These are phyloP conservation scores for Dothidotthia symphoricarpi DNA, from an alignment of 2,329 filamentous ascomycete species.

Conservation along the genomic window DNA sequence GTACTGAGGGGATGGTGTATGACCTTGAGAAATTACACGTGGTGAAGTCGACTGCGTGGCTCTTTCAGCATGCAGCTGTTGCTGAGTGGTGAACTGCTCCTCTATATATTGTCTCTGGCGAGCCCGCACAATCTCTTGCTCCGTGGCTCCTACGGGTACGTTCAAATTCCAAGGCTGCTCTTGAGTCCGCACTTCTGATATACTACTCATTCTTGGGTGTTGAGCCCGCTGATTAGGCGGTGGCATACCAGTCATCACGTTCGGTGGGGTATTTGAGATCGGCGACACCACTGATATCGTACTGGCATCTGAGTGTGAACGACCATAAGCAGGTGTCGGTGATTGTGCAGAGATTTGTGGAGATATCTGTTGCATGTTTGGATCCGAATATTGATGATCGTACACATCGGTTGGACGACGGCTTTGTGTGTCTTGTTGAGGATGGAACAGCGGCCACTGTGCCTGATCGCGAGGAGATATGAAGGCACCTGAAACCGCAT, in stretches of 20 bases:
- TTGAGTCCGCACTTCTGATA: conserved; percentile 30
- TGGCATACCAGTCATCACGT: conserved; percentile 11
- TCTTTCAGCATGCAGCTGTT: conserved; percentile 34
- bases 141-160: conserved; percentile 35
- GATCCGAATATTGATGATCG: conserved; percentile 27
- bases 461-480: conserved; percentile 22
- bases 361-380: conserved; percentile 31
- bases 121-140: conserved; percentile 39
- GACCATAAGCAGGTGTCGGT: conserved; percentile 19
- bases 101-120: conserved; percentile 39
- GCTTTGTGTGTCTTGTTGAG: conserved; percentile 8
- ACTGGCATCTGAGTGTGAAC: conserved; percentile 31
- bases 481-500: conserved; percentile 33
- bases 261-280: conserved; percentile 24
- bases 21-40: conserved; percentile 20
- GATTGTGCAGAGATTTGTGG: conserved; percentile 36
- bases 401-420: conserved; percentile 12
- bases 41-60: conserved; percentile 35
- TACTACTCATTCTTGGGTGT: conserved; percentile 38
- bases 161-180: conserved; percentile 37
- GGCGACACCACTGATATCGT: conserved; percentile 34
- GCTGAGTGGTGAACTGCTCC: conserved; percentile 33
- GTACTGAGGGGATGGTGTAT: conserved; percentile 18
- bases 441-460: conserved; percentile 13
- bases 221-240: conserved; percentile 18